phyloP scores from a whole-genome alignment of 1,284 basidiomycete genomes.

The Melanopsichium pennsylvanicum region DNA sequence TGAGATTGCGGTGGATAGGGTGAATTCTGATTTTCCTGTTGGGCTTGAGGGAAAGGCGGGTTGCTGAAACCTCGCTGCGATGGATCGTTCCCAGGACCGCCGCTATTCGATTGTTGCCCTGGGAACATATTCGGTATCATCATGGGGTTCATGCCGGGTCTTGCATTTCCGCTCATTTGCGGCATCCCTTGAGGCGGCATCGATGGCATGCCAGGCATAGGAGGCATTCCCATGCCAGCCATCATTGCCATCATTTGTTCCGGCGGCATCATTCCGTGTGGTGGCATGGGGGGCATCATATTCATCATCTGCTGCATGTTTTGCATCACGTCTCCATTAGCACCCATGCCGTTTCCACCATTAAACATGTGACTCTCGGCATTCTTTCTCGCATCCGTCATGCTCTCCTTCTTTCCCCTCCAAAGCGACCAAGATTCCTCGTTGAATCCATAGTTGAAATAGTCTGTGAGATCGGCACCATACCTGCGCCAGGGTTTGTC shows the following conservation, averaged over 20 bases:
- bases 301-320: constrained; percentile 46
- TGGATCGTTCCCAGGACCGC: constrained; percentile 12
- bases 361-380: constrained; percentile 41
- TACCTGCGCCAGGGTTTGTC: constrained; percentile 90
- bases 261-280: constrained; percentile 47
- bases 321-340: constrained; percentile 22
- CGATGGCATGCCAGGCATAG: constrained; percentile 32
- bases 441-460: constrained; percentile 99
- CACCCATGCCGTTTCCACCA: too few species aligned
- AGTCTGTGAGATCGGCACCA: constrained; percentile 92
- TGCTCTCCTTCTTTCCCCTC: constrained; percentile 81
- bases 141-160: constrained; percentile 32
- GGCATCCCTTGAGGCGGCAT: constrained; percentile 35
- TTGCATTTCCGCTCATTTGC: constrained; percentile 13
- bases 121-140: constrained; percentile 46
- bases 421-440: constrained; percentile 94
- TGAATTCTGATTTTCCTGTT: constrained; percentile 13
- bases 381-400: constrained; percentile 78
- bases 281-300: constrained; percentile 45
- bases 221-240: constrained; percentile 47
- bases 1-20: constrained; percentile 8
- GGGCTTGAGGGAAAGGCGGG: constrained; percentile 19
- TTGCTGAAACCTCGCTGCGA: constrained; percentile 21
- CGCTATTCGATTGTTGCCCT: constrained; percentile 17
- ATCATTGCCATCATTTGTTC: constrained; percentile 61